phyloP scores from a whole-genome alignment of 129 eudicot genomes.

The carrot (Daucus carota) region DH1_v3.0 NC_030387.2:2984501-2985000 shows the following conservation, averaged over 20 bases:
- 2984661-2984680: no score
- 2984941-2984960: no score
- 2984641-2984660: background rate
- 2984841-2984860: background rate
- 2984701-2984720: no score
- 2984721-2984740: no score
- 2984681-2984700: no score
- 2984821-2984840: background rate
- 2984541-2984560: constrained; percentile 16
- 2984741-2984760: background rate
- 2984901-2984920: no score
- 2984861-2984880: background rate
- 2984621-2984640: background rate
- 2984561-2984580: constrained; percentile 8
- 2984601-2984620: background rate
- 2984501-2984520: constrained; percentile 5
- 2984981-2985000: no score
- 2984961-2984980: no score
- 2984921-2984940: no score
- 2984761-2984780: background rate
- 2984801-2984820: background rate
- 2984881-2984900: no score
- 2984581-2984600: constrained; percentile 5
- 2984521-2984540: constrained; percentile 5
- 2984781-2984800: background rate